Evolutionary conservation across 2,329 filamentous ascomycete species (phyloP), one percentile per base, ranked within the genome.

Genomic region (Aspergillus ochraceoroseus): DNA sequence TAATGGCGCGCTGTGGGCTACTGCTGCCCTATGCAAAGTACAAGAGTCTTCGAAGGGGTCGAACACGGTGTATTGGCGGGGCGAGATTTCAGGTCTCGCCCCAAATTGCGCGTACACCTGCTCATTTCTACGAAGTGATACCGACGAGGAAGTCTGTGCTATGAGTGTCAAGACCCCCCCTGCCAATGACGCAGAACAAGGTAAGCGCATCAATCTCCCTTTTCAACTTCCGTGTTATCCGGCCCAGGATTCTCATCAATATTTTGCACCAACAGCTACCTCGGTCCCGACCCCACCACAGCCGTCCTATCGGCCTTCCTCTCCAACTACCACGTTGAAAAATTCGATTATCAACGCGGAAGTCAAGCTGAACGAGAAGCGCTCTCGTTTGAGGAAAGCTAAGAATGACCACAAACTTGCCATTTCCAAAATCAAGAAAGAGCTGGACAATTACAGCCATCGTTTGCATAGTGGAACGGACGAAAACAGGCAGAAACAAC

Each of bases 1-100:
- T 46, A 82, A 83, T 54, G 76, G 77, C 30, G 78, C 79, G 14
- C 71, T 76, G 48, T 83, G 79, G 79, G 78, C 76, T 46, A 80
- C 79, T 13, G 74, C 75, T 36, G 71, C 70, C 32, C 76, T 82
- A 43, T 67, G 64, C 44, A 67, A 61, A 49, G 63, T 67, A 47
- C 56, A 70, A 29, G 61, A 72, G 43, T 61, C 66, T 35, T 65
- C 66, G 20, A 64, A 64, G 52, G 68, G 65, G 44, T 69, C 53
- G 52, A 70, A 62, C 52, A 58, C 64, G 58, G 64, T 56, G 54
- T 68, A 70, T 46, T 82, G 75, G 74, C 66, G 71, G 40, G 79
- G 78, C 49, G 77, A 80, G 59, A 79, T 83, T 37, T 80, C 77
- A 45, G 79, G 79, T 44, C 70, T 83, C 32, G 79, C 79, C 11